phyloP scores from a whole-genome alignment of 2,329 filamentous ascomycete genomes.

The Neospermospora avenae region DNA sequence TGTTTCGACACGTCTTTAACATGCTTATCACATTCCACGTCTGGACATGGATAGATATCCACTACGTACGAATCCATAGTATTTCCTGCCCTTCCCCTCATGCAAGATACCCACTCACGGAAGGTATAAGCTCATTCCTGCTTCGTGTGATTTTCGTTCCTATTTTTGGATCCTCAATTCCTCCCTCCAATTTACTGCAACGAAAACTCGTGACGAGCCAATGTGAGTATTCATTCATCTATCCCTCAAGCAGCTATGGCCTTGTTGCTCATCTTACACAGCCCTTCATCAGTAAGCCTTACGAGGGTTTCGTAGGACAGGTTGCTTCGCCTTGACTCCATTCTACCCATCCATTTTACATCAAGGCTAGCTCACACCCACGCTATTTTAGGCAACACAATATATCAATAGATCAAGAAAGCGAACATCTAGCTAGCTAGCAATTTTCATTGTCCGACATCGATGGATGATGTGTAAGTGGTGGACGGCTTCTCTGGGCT shows the following conservation, averaged over 20 bases:
- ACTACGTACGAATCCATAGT: no score
- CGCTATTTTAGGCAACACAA: neutral
- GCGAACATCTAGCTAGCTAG: neutral
- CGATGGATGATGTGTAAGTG: conserved; percentile 25
- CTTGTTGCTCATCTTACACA: no score
- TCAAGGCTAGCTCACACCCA: neutral
- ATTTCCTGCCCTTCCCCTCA: no score
- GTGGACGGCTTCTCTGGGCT: conserved; percentile 54
- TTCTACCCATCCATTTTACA: conserved; percentile 11
- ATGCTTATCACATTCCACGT: no score
- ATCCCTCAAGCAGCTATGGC: neutral
- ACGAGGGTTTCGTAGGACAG: neutral
- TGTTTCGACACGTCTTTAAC: no score
- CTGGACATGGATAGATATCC: no score
- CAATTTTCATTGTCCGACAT: conserved; percentile 23
- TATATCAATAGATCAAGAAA: neutral
- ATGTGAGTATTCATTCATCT: neutral
- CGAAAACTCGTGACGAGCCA: neutral
- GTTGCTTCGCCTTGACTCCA: neutral
- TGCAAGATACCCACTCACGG: no score
- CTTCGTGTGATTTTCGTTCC: no score
- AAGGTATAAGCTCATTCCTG: no score
- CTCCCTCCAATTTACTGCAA: neutral
- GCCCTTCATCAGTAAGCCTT: neutral
- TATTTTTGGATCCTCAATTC: no score